A percentile compares a stretch with the other conserved stretches of the same genome.
phyloP scores from a whole-genome alignment of 2,329 filamentous ascomycete species.

The Colletotrichum sp. region DNA sequence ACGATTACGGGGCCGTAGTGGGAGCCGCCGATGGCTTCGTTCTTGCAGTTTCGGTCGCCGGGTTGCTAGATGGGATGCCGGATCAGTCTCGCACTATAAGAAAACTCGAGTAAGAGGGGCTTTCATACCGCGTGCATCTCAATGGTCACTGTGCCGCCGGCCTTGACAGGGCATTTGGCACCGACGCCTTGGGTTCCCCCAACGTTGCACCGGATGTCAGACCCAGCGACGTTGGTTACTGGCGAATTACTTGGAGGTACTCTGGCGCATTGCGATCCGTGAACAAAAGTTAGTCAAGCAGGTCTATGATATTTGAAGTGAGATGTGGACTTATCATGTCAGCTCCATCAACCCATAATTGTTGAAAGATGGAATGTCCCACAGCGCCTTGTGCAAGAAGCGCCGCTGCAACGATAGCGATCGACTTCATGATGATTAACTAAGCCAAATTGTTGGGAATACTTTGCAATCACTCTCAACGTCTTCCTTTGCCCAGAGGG shows the following conservation, averaged over 20 bases:
- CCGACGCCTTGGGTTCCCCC: conserved; percentile 37
- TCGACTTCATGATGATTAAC: conserved; percentile 37
- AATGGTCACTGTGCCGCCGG: conserved; percentile 55
- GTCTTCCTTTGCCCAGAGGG: background rate
- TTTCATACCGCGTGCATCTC: conserved; percentile 58
- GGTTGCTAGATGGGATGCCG: conserved; percentile 39
- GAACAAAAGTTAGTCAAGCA: conserved; percentile 19
- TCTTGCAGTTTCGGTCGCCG: conserved; percentile 48
- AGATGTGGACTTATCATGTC: conserved; percentile 40
- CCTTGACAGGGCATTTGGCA: conserved; percentile 50
- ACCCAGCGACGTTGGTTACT: conserved; percentile 47
- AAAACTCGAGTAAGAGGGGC: background rate
- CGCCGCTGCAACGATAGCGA: conserved; percentile 32
- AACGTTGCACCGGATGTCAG: conserved; percentile 51
- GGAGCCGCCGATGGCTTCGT: conserved; percentile 57
- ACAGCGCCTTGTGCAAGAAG: conserved; percentile 40
- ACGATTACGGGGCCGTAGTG: conserved; percentile 60
- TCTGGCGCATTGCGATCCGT: conserved; percentile 51
- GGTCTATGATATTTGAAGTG: background rate
- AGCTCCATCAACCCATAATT: conserved; percentile 48
- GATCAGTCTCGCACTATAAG: background rate
- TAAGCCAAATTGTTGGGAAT: background rate
- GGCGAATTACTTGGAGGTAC: conserved; percentile 55
- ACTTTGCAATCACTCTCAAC: background rate
- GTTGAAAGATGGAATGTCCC: conserved; percentile 56